These are phyloP conservation scores for Candida cerambycidarum DNA, from an alignment of 805 yeast genomes.

Conservation along the genomic window DNA sequence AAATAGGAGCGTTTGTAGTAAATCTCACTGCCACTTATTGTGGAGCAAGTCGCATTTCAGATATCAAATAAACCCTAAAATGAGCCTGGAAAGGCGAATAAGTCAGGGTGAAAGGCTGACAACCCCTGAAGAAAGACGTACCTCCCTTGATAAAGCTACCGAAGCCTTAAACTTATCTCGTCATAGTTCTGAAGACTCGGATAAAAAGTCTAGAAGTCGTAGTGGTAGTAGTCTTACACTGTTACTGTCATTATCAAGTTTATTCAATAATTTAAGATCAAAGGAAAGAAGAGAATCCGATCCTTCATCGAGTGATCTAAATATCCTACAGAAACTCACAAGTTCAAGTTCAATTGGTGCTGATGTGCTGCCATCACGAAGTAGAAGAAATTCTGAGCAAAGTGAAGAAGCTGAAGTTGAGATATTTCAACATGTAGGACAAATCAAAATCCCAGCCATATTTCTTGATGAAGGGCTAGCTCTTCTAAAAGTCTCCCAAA, in stretches of 20 bases:
- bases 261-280: slow-evolving; percentile 23
- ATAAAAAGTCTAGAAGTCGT: slow-evolving; percentile 3
- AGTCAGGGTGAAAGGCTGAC: neutral
- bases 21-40: too few species aligned
- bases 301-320: slow-evolving; percentile 6
- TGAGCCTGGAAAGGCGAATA: neutral
- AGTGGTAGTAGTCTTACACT: slow-evolving; percentile 6
- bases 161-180: neutral
- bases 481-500: slow-evolving; percentile 66
- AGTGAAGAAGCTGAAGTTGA: slow-evolving; percentile 10
- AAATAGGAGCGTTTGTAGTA: too few species aligned
- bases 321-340: neutral
- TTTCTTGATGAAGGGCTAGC: slow-evolving; percentile 59
- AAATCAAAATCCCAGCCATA: slow-evolving; percentile 41
- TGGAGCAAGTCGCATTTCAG: neutral
- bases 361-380: neutral
- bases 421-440: slow-evolving; percentile 7
- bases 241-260: slow-evolving; percentile 24
- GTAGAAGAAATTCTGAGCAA: slow-evolving; percentile 3
- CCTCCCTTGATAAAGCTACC: slow-evolving; percentile 4
- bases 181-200: neutral
- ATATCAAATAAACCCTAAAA: neutral
- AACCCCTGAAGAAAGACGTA: slow-evolving; percentile 2
- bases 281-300: slow-evolving; percentile 9
- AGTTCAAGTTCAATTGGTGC: slow-evolving; percentile 8